Evolutionary conservation across 2,329 filamentous ascomycete genomes (phyloP), one percentile per base, ranked within the genome.

Genomic region (Alternaria panax): DNA sequence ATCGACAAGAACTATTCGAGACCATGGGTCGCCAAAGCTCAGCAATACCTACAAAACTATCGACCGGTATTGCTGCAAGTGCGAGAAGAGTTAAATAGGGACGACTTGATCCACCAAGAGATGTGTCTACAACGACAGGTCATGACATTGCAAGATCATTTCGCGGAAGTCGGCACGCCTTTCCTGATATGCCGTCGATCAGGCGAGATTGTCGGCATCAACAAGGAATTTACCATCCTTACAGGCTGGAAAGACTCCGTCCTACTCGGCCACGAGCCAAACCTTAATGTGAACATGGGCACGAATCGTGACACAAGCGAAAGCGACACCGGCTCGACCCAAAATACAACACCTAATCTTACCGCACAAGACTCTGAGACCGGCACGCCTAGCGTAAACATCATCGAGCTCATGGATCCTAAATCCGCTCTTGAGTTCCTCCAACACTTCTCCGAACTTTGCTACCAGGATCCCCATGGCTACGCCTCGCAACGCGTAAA

Each of bases 61-160:
- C 90, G 95, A 7, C 94, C 95, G 2, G 95, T 93, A 0, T 95
- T 99, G 75, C 94, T 98, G 64, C 90, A 93, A 11, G 96, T 92
- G 63, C 96, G 92, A 20, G 91, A 92, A 71, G 93, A 92, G n/a
- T 82, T 98, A 61, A 93, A 92, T 65, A 85, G 89, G 18, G 90
- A 95, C 71, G 95, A 99, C 77, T 83, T 98, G 27, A 89, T 99
- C 22, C 97, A 98, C 77, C 97, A 97, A 91, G 95, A 99, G 78
- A 96, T 96, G 80, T 96, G 92, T 72, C 92, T 98, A 74, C 95
- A 99, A 78, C 88, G 95, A 36, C 96, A 92, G 0, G 83, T 98
- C 11, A 92, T 93, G 73, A 93, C 97, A 75, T 96, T 96, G 71
- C 92, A 98, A 74, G 92, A 96, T 65, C 90, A 96, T 67, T 91